These are phyloP conservation scores for Colletotrichum paranaense DNA, from an alignment of 2,329 filamentous ascomycete genomes.

Conservation along the genomic window DNA sequence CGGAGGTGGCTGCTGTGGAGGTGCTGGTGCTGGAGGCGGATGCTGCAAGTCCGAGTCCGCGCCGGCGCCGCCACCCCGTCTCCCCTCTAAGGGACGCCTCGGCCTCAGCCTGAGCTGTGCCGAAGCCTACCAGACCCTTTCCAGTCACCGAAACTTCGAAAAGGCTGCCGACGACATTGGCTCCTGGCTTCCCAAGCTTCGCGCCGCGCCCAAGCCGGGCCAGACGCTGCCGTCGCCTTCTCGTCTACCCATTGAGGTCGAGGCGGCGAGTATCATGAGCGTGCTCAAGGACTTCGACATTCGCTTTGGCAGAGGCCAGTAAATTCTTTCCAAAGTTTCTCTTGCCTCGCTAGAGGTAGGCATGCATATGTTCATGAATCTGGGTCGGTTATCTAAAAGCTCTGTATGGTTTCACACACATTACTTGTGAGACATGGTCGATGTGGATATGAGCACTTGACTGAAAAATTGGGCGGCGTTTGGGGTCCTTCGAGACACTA, in stretches of 20 bases:
- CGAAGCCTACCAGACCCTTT: conserved; percentile 82
- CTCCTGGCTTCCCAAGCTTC: conserved; percentile 81
- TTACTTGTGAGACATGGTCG: not conserved
- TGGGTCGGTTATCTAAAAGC: not conserved
- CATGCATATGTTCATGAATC: not conserved
- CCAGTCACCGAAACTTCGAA: conserved; percentile 81
- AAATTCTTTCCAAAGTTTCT: not conserved
- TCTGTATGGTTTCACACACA: too few species aligned
- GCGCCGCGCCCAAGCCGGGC: conserved; percentile 62
- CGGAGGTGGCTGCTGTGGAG: conserved; percentile 65
- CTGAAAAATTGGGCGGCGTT: not conserved
- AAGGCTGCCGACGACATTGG: conserved; percentile 78
- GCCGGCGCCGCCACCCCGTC: conserved; percentile 38
- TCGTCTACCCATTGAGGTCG: conserved; percentile 77
- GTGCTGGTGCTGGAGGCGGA: conserved; percentile 67
- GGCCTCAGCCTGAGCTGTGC: conserved; percentile 77
- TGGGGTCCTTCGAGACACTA: not conserved
- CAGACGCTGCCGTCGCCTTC: conserved; percentile 43
- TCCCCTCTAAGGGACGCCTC: conserved; percentile 45
- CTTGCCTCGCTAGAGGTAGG: not conserved
- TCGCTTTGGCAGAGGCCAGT: conserved; percentile 65
- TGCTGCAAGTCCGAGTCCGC: conserved; percentile 69
- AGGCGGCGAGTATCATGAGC: conserved; percentile 86
- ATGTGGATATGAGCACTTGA: not conserved
- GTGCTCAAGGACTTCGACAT: conserved; percentile 86